phyloP scores from a whole-genome alignment of 2,329 filamentous ascomycete genomes.

The Colletotrichum navitas region DNA sequence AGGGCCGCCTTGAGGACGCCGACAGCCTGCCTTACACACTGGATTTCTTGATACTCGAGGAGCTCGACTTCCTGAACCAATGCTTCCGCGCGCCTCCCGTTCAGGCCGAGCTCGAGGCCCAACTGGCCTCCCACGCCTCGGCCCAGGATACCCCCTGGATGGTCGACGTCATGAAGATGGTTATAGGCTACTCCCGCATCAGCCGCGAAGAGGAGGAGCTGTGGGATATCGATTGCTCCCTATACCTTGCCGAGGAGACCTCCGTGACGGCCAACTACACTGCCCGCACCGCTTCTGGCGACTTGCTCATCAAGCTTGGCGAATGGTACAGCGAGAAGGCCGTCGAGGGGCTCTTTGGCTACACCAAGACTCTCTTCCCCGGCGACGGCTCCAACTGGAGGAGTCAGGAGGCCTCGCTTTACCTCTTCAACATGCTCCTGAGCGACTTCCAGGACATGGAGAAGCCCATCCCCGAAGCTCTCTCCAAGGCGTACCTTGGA shows the following conservation, averaged over 20 bases:
- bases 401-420: conserved; percentile 83
- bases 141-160: conserved; percentile 82
- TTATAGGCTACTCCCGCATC: conserved; percentile 89
- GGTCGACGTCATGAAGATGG: conserved; percentile 86
- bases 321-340: conserved; percentile 87
- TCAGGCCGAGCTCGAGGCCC: conserved; percentile 86
- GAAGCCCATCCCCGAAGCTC: conserved; percentile 75
- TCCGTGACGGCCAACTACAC: conserved; percentile 97
- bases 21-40: conserved; percentile 95
- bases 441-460: conserved; percentile 85
- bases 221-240: conserved; percentile 96
- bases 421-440: conserved; percentile 85
- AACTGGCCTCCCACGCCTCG: conserved; percentile 73
- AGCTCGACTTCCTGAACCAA: conserved; percentile 93
- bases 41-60: conserved; percentile 92
- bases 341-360: conserved; percentile 81
- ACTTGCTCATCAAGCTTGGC: conserved; percentile 90
- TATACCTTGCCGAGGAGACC: conserved; percentile 95
- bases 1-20: conserved; percentile 89
- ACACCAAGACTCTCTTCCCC: conserved; percentile 81
- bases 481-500: conserved; percentile 81
- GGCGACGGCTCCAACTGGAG: conserved; percentile 66
- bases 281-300: conserved; percentile 90
- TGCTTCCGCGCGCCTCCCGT: conserved; percentile 91
- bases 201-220: conserved; percentile 92